Evolutionary conservation across 441 rosid genomes (phyloP), one percentile per base, ranked within the genome.

Genomic region (Mallotus japonicus): DNA sequence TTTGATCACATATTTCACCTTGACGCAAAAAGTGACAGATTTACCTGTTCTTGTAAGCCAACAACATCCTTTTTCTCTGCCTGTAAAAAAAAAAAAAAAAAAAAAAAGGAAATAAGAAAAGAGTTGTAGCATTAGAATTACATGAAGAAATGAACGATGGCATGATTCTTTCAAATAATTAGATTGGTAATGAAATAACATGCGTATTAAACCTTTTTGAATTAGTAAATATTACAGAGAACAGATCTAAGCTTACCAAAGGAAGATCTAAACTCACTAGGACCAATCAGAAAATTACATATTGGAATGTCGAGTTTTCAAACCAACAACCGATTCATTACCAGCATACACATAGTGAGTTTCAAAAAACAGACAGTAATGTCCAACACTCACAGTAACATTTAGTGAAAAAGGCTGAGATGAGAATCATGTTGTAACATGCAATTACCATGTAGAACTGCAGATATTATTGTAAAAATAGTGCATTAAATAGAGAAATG

Each of bases 11-110:
- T 17, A 6, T 49, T 51, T 40, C 28, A 28, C 24, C 55, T 34
- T 65, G 19, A 37, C 53, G 15, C 34, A 51, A 59, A 73, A 32
- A 66, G 40, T 46, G 49, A 57, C 50, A 56, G 28, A 70, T 0
- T 77, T 84, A 92, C 96, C 89, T 90, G 98, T 75, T 92, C 97
- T 78, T 89, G 97, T 71, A 86, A 49, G 50, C 95, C 95, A 75
- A 88, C 89, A 20, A 86, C 79, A 61, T 90, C 95, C 78, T 71
- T 87, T 76, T 85, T 90, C 3, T 90, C 92, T 19, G 86, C 90
- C 95, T 88, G 81, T 69, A 76, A 54, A 9, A 9, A 20, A 19
- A 20, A 37, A 5, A 76, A 54, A 9, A 9, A 20, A 19, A 20
- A 37, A 5, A 56, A 19, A 20, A 56, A 70, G 72, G 8, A 32